Evolutionary conservation across 1,139 yeast genomes (phyloP).

Genomic region (Kodamaea plutei): DNA sequence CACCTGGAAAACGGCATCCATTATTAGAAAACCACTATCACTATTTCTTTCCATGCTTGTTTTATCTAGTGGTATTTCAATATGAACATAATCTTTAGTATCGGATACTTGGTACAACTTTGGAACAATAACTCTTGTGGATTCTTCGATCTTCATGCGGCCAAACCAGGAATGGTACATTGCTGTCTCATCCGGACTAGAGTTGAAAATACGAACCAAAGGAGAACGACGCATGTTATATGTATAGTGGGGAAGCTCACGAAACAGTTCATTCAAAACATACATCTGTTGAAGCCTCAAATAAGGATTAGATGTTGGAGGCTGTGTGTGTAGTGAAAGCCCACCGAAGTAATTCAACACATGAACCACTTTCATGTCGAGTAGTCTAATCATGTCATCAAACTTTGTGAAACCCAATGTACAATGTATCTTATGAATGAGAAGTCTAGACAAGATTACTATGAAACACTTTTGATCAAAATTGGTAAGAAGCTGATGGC

Average conservation of each 20-base stretch:
- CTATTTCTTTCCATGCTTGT: conserved; percentile 13
- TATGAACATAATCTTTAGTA: conserved; percentile 20
- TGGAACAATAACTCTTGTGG: conserved; percentile 28
- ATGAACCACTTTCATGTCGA: conserved; percentile 26
- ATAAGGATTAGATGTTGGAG: conserved; percentile 22
- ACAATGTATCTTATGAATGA: too few relatives aligned
- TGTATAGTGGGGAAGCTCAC: conserved; percentile 24
- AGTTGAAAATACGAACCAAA: conserved; percentile 33
- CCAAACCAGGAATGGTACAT: conserved; percentile 32
- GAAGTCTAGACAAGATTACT: conserved; percentile 27
- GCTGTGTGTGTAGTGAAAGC: conserved; percentile 6
- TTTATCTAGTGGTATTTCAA: conserved; percentile 18
- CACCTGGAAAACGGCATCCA: conserved; percentile 29
- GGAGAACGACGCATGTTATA: conserved; percentile 34
- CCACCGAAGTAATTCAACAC: conserved; percentile 28
- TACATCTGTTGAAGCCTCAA: conserved; percentile 16
- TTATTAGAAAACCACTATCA: conserved; percentile 18
- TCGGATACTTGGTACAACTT: conserved; percentile 16
- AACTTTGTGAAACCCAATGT: conserved; percentile 33
- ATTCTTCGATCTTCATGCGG: conserved; percentile 14
- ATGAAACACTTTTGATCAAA: conserved; percentile 33
- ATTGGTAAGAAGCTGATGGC: conserved; percentile 22
- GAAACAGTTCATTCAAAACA: conserved; percentile 24
- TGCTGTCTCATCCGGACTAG: conserved; percentile 45
- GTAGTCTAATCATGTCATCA: conserved; percentile 21